Percentiles rank a stretch among this genome's conserved stretches.
Evolutionary conservation across 2,329 filamentous ascomycete species (phyloP).

Genomic region (Dactylonectria estremocensis): DNA sequence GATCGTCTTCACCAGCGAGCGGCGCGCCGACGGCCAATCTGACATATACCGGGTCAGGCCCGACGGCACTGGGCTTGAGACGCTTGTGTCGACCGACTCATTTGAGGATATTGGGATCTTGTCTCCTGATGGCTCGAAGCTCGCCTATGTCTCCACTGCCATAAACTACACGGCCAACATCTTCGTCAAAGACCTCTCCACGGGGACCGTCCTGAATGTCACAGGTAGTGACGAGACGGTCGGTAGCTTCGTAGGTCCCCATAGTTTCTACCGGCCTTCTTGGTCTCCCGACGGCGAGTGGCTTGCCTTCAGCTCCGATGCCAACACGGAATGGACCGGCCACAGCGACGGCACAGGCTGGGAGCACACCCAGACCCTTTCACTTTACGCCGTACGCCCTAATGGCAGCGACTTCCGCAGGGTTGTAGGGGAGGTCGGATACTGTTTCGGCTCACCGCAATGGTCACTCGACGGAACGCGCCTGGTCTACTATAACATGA

Average conservation of each 20-base stretch:
- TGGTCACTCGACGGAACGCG: conserved; percentile 19
- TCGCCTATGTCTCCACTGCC: conserved; percentile 20
- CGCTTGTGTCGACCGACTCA: conserved; percentile 16
- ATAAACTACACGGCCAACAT: conserved; percentile 29
- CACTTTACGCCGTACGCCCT: conserved; percentile 17
- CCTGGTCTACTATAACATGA: conserved; percentile 23
- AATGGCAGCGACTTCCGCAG: conserved; percentile 17
- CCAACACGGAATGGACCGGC: conserved; percentile 19
- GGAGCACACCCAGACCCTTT: conserved; percentile 13
- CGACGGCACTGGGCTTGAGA: conserved; percentile 5
- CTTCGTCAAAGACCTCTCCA: conserved; percentile 21
- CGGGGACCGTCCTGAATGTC: conserved; percentile 7
- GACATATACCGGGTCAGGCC: conserved; percentile 13
- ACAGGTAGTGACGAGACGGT: conserved; percentile 23
- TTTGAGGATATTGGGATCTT: conserved; percentile 24
- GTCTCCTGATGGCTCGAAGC: conserved; percentile 21
- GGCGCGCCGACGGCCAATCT: conserved; percentile 20
- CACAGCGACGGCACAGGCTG: conserved; percentile 21
- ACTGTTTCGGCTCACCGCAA: conserved; percentile 22
- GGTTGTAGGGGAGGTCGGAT: conserved; percentile 9
- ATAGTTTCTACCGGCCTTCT: conserved; percentile 21
- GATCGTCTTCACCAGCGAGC: conserved; percentile 27
- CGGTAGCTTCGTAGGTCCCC: conserved; percentile 13
- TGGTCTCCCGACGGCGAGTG: conserved; percentile 23
- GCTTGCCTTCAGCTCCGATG: conserved; percentile 21